phyloP scores from a whole-genome alignment of 1,139 yeast species.

The Saccharomycopsis hybrid region DNA sequence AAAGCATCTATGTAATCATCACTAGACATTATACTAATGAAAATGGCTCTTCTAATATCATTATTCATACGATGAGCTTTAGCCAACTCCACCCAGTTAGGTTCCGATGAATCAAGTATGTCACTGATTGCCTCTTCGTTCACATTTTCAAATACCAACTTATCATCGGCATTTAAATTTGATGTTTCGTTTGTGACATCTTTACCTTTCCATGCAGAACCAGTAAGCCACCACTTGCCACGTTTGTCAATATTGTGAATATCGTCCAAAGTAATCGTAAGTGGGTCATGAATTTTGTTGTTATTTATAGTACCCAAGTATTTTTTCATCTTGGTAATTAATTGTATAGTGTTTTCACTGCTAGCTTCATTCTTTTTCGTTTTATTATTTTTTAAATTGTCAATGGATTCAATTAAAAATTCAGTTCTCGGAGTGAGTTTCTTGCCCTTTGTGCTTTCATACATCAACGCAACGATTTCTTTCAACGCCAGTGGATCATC shows the following conservation, averaged over 20 bases:
- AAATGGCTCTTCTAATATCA: constrained; percentile 87
- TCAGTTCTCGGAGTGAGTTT: constrained; percentile 60
- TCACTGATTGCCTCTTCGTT: constrained; percentile 28
- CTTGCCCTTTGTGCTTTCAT: constrained; percentile 39
- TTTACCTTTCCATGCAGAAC: constrained; percentile 90
- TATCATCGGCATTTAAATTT: constrained; percentile 12
- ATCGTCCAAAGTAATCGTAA: constrained; percentile 80
- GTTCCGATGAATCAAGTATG: constrained; percentile 60
- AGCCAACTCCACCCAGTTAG: constrained; percentile 88
- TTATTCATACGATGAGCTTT: constrained; percentile 89
- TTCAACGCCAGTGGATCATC: constrained; percentile 87
- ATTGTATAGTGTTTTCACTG: constrained; percentile 29
- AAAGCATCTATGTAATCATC: constrained; percentile 87
- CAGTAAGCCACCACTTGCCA: constrained; percentile 99
- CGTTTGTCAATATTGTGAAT: constrained; percentile 65
- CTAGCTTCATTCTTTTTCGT: constrained; percentile 45
- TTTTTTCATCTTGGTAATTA: constrained; percentile 61
- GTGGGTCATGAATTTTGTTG: constrained; percentile 56
- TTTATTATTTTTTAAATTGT: constrained; percentile 82
- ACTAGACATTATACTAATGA: constrained; percentile 91
- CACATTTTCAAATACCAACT: constrained; percentile 26
- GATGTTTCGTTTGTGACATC: constrained; percentile 21
- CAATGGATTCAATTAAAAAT: constrained; percentile 77
- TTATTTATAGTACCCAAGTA: constrained; percentile 42
- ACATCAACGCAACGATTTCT: constrained; percentile 61